phyloP scores from a whole-genome alignment of 2,329 filamentous ascomycete genomes.

The Hypoxylon sp. region DNA sequence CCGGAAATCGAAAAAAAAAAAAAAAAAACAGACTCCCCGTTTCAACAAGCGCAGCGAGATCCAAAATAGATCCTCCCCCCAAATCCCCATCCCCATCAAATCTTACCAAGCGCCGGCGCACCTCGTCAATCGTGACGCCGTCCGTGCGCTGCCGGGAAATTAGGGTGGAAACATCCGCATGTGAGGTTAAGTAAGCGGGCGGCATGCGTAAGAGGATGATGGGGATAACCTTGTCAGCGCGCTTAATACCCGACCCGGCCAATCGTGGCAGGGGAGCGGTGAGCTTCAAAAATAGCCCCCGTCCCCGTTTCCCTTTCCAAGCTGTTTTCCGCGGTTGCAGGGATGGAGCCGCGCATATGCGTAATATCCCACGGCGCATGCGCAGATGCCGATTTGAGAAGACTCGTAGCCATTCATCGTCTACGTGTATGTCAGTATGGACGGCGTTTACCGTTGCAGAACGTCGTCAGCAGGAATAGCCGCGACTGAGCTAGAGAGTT shows the following conservation, averaged over 20 bases:
- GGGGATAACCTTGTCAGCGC: conserved; percentile 9
- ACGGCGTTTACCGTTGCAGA: background rate
- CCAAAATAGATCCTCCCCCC: background rate
- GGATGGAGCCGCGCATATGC: background rate
- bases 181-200: background rate
- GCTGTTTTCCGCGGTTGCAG: background rate
- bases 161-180: background rate
- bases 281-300: background rate
- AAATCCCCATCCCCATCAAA: background rate
- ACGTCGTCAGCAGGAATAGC: background rate
- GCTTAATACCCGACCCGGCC: conserved; percentile 21
- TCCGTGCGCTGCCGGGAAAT: background rate
- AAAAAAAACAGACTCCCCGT: conserved; percentile 24
- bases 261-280: conserved; percentile 3
- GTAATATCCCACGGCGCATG: conserved; percentile 21
- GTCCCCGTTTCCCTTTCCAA: no score
- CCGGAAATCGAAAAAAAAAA: conserved; percentile 1
- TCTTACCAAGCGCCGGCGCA: conserved; percentile 29
- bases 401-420: background rate
- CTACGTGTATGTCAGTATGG: background rate
- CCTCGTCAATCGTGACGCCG: conserved; percentile 1
- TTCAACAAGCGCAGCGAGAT: conserved; percentile 26
- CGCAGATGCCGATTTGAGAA: conserved; percentile 11
- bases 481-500: background rate
- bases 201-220: background rate